A percentile compares a stretch with the other conserved stretches of the same genome.
Conservation (phyloP, 768 basidiomycete species). For the Kwoniella sp. region DNA sequence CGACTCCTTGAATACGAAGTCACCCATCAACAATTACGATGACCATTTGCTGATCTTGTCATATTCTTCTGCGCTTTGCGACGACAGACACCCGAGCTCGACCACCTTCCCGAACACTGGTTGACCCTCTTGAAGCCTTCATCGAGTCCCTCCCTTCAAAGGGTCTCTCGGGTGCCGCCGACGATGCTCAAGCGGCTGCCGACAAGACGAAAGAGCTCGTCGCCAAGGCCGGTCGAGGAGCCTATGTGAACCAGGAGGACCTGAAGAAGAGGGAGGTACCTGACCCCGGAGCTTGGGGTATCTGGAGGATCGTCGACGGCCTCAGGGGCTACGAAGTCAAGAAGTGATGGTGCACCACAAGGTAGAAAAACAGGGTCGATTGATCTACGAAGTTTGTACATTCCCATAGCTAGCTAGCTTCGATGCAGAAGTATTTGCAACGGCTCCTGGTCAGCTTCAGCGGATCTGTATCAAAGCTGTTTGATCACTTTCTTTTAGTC, state of each 20-base stretch:
- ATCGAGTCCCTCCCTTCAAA: slow-evolving; percentile 60
- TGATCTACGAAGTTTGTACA: no score
- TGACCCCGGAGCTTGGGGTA: slow-evolving; percentile 92
- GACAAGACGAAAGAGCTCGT: slow-evolving; percentile 73
- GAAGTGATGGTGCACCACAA: no score
- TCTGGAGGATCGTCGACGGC: slow-evolving; percentile 57
- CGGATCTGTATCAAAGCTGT: no score
- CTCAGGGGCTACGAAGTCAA: slow-evolving; percentile 40
- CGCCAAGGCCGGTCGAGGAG: slow-evolving; percentile 85
- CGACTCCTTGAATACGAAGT: background rate
- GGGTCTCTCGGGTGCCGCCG: slow-evolving; percentile 62
- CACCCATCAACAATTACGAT: slow-evolving; percentile 2
- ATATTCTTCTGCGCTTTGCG: background rate
- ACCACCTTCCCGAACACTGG: slow-evolving; percentile 83
- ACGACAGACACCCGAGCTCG: slow-evolving; percentile 73
- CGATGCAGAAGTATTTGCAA: no score
- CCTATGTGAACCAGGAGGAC: slow-evolving; percentile 66
- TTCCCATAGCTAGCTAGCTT: no score
- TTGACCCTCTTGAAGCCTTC: slow-evolving; percentile 88
- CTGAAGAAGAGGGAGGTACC: slow-evolving; percentile 68
- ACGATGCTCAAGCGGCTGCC: slow-evolving; percentile 68
- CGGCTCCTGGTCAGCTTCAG: no score
- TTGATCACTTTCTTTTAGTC: no score
- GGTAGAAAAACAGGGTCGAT: no score
- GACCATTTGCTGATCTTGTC: background rate